Conservation (phyloP, 345 rosid genomes). For the Schrenkiella parvula region DNA sequence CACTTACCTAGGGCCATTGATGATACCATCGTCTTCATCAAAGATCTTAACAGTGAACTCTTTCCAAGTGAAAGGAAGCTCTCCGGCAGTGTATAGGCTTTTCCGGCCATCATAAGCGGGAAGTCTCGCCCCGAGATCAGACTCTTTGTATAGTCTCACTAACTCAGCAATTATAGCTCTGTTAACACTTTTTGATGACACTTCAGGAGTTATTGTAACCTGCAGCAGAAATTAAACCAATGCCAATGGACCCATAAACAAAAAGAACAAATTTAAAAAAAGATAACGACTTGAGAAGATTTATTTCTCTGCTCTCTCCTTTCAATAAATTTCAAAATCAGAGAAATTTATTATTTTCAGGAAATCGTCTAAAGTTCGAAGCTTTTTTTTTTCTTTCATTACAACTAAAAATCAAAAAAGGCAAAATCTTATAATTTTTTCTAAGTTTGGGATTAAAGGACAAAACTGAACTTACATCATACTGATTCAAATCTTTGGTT, state of each 20-base stretch:
- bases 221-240: constrained; percentile 45
- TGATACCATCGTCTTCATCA: constrained; percentile 68
- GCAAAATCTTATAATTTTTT: background rate
- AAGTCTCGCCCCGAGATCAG: constrained; percentile 85
- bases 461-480: constrained; percentile 55
- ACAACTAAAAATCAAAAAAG: constrained; percentile 7
- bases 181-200: constrained; percentile 77
- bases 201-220: constrained; percentile 97
- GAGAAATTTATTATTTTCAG: background rate
- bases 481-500: constrained; percentile 86
- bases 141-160: constrained; percentile 77
- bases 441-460: background rate
- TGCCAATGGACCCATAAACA: constrained; percentile 25
- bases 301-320: background rate
- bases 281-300: background rate
- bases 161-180: constrained; percentile 94
- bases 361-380: background rate
- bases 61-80: constrained; percentile 84
- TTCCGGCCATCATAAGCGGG: constrained; percentile 99
- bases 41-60: constrained; percentile 79
- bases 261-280: constrained; percentile 42
- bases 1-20: constrained; percentile 78
- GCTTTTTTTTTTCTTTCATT: background rate
- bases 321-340: constrained; percentile 8
- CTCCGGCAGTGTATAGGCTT: constrained; percentile 95